These are phyloP conservation scores for Nemania sp. DNA, from an alignment of 2,329 filamentous ascomycete genomes.

Conservation along the genomic window DNA sequence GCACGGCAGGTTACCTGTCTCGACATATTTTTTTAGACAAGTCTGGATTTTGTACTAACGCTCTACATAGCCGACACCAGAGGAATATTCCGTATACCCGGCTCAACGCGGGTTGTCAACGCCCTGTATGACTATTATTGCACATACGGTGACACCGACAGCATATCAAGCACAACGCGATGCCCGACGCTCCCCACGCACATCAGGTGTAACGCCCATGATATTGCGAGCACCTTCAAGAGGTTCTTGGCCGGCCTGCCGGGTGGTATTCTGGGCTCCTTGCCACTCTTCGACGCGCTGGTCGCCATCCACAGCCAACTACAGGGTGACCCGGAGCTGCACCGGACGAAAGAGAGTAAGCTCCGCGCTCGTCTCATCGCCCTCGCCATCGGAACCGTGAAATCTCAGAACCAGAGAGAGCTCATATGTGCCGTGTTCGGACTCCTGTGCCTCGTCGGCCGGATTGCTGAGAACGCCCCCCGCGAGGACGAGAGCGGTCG, in stretches of 20 bases:
- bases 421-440: slow-evolving; percentile 71
- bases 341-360: slow-evolving; percentile 58
- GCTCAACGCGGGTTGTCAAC: slow-evolving; percentile 60
- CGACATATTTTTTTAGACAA: neutral
- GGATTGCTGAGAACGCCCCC: slow-evolving; percentile 57
- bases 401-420: slow-evolving; percentile 63
- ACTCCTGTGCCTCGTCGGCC: slow-evolving; percentile 64
- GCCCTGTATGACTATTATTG: slow-evolving; percentile 69
- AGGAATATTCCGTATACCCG: slow-evolving; percentile 67
- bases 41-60: slow-evolving; percentile 25
- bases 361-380: slow-evolving; percentile 68
- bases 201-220: slow-evolving; percentile 63
- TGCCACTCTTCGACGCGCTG: slow-evolving; percentile 64
- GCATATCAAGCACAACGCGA: slow-evolving; percentile 61
- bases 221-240: slow-evolving; percentile 71
- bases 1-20: slow-evolving; percentile 50
- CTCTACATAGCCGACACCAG: slow-evolving; percentile 47
- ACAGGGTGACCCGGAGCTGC: slow-evolving; percentile 55
- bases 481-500: slow-evolving; percentile 57
- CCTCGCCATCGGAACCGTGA: slow-evolving; percentile 62
- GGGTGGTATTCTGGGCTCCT: slow-evolving; percentile 67
- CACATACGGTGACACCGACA: slow-evolving; percentile 51
- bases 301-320: slow-evolving; percentile 64
- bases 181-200: slow-evolving; percentile 63
- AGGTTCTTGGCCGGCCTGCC: slow-evolving; percentile 65